Evolutionary conservation across 495 filamentous ascomycete species (phyloP).

Genomic region (Aspergillus carlsbadensis): DNA sequence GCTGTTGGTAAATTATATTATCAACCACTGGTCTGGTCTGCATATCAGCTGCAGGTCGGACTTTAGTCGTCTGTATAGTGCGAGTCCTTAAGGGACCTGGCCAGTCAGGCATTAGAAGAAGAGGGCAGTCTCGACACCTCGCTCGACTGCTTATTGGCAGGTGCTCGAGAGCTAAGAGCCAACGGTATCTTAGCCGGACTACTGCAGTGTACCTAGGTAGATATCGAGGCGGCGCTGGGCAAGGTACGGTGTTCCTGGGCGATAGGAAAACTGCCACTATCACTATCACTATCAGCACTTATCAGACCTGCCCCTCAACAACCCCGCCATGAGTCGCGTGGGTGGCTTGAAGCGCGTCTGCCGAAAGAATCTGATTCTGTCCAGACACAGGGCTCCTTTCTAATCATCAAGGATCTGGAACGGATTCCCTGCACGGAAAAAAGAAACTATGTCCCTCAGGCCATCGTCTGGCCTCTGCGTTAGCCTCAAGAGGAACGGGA

Average conservation of each 20-base stretch:
- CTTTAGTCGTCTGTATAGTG: too few species aligned
- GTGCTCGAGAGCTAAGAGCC: background rate
- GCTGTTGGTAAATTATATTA: conserved; percentile 25
- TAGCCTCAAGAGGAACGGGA: background rate
- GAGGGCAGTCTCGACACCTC: background rate
- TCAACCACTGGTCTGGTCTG: conserved; percentile 17
- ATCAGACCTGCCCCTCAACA: conserved; percentile 23
- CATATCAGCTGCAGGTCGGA: conserved; percentile 28
- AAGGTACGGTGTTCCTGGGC: background rate
- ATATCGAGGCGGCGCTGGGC: background rate
- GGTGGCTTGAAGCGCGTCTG: conserved; percentile 25
- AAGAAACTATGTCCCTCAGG: background rate
- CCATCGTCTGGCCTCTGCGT: background rate
- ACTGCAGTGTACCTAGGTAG: too few species aligned
- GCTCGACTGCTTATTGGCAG: background rate
- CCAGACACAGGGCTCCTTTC: too few species aligned
- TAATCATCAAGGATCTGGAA: background rate
- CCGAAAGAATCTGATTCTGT: conserved; percentile 14
- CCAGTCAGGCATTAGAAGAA: background rate
- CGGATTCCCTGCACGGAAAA: conserved; percentile 3
- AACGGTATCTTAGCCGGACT: background rate
- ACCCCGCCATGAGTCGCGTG: conserved; percentile 27
- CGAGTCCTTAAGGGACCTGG: too few species aligned
- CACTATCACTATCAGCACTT: conserved; percentile 16
- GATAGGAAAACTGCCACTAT: background rate